Base-by-base conservation (phyloP, 805 yeast species). In the Yamadazyma scolyti region DNA sequence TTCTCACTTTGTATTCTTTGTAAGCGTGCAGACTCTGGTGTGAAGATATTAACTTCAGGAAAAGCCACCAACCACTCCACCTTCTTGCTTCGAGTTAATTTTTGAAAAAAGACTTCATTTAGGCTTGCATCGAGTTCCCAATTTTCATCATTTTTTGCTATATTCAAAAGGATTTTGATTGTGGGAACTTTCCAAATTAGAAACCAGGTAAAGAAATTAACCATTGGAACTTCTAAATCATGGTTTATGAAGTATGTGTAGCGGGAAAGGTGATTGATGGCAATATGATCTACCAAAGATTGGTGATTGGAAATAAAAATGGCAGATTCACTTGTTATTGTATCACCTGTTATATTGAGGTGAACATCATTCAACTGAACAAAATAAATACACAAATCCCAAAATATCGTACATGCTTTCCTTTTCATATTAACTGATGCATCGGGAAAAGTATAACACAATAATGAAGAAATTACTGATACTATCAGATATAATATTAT, bases 31-130 rank as follows among this genome's bases (percentile, higher is more conserved):
- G 67, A 66, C 21, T 70, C 70, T 8, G 70, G 61, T 0, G 79
- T 73, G 53, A 75, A 72, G 6, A 82, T 73, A 46, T 82, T 83
- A 4, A 84, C 96, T 54, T 89, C 97, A 0, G 97, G 97, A 43
- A 88, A 88, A 6, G 84, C 41, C 1, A 79, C 77, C 0, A 87
- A 44, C 85, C 94, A 79, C 42, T 74, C 71, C 16, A 61, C 64
- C n/a, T 44, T 49, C 20, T 53, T 65, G 16, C 66, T 63, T n/a
- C 40, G 44, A 4, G 63, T 18, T 13, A 68, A 45, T 13, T 52
- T 46, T 6, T 53, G 51, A 37, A 74, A 71, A 15, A 65, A 48
- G 30, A 50, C 32, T 35, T 48, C 41, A 47, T 58, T 50, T 23
- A 64, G 52, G 31, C 50, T 53, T 20, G 56, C 38, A 43, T 71